Evolutionary conservation across 2,329 filamentous ascomycete species (phyloP), one percentile per base, ranked within the genome.

Genomic region (Penicillium sp.): DNA sequence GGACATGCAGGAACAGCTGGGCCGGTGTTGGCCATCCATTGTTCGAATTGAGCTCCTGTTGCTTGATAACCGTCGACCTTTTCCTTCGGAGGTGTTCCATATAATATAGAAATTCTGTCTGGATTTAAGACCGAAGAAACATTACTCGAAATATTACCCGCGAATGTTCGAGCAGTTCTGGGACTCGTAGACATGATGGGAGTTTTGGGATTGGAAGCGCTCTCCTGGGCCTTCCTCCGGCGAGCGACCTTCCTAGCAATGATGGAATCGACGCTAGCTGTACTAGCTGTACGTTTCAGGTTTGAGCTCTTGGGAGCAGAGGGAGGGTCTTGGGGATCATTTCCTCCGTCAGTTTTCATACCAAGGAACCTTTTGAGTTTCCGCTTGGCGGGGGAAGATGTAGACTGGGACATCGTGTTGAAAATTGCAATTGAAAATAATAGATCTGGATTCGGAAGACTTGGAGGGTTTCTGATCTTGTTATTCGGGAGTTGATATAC

Each of bases 71-170:
- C 0, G 1, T n/a, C 4, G 5, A 47, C 5, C 1, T 11, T 4
- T 4, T 2, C 5, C 5, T 2, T 13, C 4, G 10, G 1, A 16
- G 45, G 45, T 7, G 45, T 34, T n/a, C 0, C 1, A 1, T 25
- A 1, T 15, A 23, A 0, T 4, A 47, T 4, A 13, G 10, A 8
- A 1, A 47, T 7, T 16, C 3, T 15, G 19, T 34, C 44, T 16
- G 44, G 8, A 7, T 47, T 47, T 0, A 23, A 0, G 16, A 3
- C 1, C 15, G 44, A 6, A 8, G 1, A 3, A 33, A 4, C 0
- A 1, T 4, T n/a, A 47, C 2, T 9, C 6, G 1, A 3, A 33
- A 4, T 0, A 1, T 2, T 11, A 47, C 3, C 5, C 6, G 3
- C 2, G 4, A 2, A 9, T 13, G 5, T 33, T 1, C 29, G 5